A percentile compares a stretch with the other conserved stretches of the same genome.
Conservation (phyloP, 129 eudicot species). For the Logfia minima region DNA sequence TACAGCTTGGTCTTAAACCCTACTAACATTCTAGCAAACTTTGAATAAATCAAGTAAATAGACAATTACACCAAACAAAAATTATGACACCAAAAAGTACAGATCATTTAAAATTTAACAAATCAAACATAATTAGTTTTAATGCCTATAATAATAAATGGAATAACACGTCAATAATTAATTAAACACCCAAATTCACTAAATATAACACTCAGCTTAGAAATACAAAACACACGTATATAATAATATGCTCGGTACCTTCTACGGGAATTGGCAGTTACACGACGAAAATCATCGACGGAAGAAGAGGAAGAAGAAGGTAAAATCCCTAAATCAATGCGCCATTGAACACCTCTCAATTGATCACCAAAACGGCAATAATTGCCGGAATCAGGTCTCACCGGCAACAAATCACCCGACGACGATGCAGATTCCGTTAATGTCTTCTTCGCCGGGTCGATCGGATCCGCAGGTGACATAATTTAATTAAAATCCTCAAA, state of each 20-base stretch:
- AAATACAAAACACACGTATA: background rate
- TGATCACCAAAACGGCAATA: slow-evolving; percentile 46
- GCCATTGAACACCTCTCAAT: slow-evolving; percentile 85
- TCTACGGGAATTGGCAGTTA: slow-evolving; percentile 76
- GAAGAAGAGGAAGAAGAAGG: slow-evolving; percentile 50
- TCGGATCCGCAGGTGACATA: slow-evolving; percentile 49
- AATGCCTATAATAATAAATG: background rate
- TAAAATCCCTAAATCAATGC: slow-evolving; percentile 86
- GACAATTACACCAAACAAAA: background rate
- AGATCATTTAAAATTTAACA: slow-evolving; percentile 9
- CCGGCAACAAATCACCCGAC: slow-evolving; percentile 34
- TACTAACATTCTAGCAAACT: slow-evolving; percentile 1
- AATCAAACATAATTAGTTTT: background rate
- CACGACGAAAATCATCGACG: slow-evolving; percentile 67
- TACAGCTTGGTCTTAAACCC: background rate
- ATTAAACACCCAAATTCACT: slow-evolving; percentile 5
- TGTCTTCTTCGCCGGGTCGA: slow-evolving; percentile 38
- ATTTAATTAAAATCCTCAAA: background rate
- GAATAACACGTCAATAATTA: background rate
- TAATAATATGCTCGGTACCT: slow-evolving; percentile 38
- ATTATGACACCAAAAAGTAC: background rate
- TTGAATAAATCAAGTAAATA: background rate
- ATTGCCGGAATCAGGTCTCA: slow-evolving; percentile 16
- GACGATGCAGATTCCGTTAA: slow-evolving; percentile 39
- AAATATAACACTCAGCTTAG: background rate